Evolutionary conservation across 345 rosid species (phyloP).

Genomic region (Gossypium herbaceum): DNA sequence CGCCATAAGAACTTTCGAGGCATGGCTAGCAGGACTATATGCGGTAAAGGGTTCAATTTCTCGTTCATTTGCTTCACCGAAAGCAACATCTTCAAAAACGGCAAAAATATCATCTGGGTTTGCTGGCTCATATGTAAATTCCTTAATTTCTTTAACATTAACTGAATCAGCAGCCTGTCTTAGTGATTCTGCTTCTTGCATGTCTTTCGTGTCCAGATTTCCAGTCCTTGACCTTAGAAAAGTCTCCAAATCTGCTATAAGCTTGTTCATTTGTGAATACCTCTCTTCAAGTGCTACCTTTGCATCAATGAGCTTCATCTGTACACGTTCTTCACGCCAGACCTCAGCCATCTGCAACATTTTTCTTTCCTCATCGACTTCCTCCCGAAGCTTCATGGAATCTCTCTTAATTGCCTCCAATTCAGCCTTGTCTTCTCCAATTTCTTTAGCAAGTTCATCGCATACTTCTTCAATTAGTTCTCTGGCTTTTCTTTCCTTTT

Average conservation of each 20-base stretch:
- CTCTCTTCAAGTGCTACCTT: constrained; percentile 47
- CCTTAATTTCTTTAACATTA: constrained; percentile 44
- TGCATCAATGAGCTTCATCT: constrained; percentile 78
- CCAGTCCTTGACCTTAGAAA: constrained; percentile 36
- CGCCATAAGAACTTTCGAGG: constrained; percentile 37
- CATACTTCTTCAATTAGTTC: constrained; percentile 74
- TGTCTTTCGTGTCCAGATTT: constrained; percentile 23
- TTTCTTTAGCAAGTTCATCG: constrained; percentile 71
- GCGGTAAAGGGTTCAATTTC: constrained; percentile 27
- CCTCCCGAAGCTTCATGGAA: constrained; percentile 50
- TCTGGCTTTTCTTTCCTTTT: constrained; percentile 58
- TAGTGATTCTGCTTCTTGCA: constrained; percentile 38
- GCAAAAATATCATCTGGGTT: constrained; percentile 56
- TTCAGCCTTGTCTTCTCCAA: constrained; percentile 67
- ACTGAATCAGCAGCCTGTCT: constrained; percentile 41
- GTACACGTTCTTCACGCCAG: constrained; percentile 86
- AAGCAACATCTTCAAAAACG: constrained; percentile 50
- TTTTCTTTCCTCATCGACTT: constrained; percentile 67
- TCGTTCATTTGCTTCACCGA: constrained; percentile 30
- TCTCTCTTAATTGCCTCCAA: constrained; percentile 56
- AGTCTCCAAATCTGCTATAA: constrained; percentile 52
- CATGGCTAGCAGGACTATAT: constrained; percentile 40
- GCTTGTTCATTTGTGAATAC: constrained; percentile 43
- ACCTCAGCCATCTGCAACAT: constrained; percentile 87
- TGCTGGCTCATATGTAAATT: constrained; percentile 50